Percentiles rank a stretch among this genome's conserved stretches.
Evolutionary conservation across 2,329 filamentous ascomycete species (phyloP).

Genomic region (Volutella citrinella): DNA sequence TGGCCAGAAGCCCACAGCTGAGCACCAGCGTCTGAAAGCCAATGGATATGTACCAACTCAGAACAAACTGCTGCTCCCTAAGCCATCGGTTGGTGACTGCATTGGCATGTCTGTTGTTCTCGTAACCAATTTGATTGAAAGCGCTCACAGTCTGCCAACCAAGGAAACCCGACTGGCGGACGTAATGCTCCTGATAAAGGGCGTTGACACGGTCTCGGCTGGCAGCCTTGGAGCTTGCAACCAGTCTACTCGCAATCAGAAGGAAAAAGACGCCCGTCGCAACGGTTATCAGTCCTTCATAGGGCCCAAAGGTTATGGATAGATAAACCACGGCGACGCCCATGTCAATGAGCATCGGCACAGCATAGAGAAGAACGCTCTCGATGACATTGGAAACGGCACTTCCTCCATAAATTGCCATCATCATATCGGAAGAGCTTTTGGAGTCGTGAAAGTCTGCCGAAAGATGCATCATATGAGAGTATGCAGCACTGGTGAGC

Average conservation of each 20-base stretch:
- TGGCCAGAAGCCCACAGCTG: conserved; percentile 66
- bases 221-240: conserved; percentile 46
- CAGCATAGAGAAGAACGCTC: conserved; percentile 53
- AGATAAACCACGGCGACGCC: conserved; percentile 58
- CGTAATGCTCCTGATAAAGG: conserved; percentile 53
- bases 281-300: conserved; percentile 61
- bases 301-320: conserved; percentile 55
- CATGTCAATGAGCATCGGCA: conserved; percentile 61
- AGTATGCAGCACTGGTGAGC: conserved; percentile 53
- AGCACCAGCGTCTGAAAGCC: conserved; percentile 61
- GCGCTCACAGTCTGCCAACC: conserved; percentile 59
- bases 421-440: conserved; percentile 56
- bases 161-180: conserved; percentile 53
- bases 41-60: conserved; percentile 49
- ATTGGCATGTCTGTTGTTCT: conserved; percentile 50
- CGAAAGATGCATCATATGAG: conserved; percentile 58
- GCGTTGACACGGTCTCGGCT: conserved; percentile 51
- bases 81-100: conserved; percentile 43
- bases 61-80: conserved; percentile 34
- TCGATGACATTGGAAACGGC: conserved; percentile 56
- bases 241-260: conserved; percentile 50
- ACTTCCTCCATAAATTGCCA: conserved; percentile 53
- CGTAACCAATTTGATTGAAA: conserved; percentile 58
- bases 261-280: conserved; percentile 56
- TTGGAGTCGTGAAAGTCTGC: conserved; percentile 61